Evolutionary conservation across 192 early-diverging fungal species (phyloP), one percentile per base, ranked within the genome.

Genomic region (Mortierella antarctica): DNA sequence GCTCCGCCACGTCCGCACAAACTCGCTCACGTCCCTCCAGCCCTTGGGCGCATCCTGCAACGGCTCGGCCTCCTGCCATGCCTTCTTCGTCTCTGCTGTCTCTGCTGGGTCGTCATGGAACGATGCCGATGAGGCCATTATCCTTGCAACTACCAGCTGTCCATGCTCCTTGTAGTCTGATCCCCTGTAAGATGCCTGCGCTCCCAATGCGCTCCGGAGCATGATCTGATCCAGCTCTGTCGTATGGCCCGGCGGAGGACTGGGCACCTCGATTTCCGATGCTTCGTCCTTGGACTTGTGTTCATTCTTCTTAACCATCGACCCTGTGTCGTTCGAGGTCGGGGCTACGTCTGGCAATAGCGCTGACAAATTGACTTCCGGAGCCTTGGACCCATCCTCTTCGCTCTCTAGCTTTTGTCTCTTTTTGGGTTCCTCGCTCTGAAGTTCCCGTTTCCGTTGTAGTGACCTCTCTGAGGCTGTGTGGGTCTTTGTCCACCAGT

Each of bases 161-260:
- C 75, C 75, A 23, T 79, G 75, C 48, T 79, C 75, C 57, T 42
- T 65, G 18, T 71, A 79, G 42, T 62, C 64, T 0, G 53, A 41
- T 20, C 58, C 62, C 42, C 67, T 79, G 55, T 71, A 79, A 0
- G 23, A 59, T 5, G 75, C 68, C 52, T 79, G 67, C 4, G 75
- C 75, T 13, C n/a, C 57, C 39, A 79, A 51, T 7, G 75, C 75
- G 13, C 15, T 63, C 20, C 61, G 57, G 7, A 79, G 41, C 50
- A 79, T 79, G 8, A 8, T 52, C n/a, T 45, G 57, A 14, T 21
- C 50, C 15, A 79, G 21, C 0, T 47, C 15, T 8, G 75, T 71
- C 1, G 53, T 9, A 18, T 60, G 56, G 14, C 56, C 57, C 13
- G 68, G 63, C 21, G 75, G 75, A 31, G 75, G 75, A 2, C 13